Base-by-base conservation (phyloP, 768 basidiomycete genomes). In the Chalciporus pseudorubinellus region DNA sequence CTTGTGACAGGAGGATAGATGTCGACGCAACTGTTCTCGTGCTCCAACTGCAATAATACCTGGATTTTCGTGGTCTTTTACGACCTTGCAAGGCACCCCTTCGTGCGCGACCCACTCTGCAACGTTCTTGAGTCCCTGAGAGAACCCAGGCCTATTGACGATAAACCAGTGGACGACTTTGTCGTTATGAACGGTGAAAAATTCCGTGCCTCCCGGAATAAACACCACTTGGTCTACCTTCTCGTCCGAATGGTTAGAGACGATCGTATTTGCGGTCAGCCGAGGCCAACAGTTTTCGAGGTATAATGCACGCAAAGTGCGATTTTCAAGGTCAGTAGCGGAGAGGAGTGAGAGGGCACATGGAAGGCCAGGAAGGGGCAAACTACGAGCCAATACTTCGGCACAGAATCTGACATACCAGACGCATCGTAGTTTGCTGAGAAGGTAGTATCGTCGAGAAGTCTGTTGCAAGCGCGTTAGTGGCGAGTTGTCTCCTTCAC, bases 201-300 rank as follows among this genome's bases (percentile, higher is more conserved):
- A 8, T 40, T 66, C 67, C 2, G 52, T 51, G 36, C 67, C 65
- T 2, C 65, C 65, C 1, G 47, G 55, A 16, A 66, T 46, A 24
- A 66, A 59, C 36, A 66, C 34, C 24, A 66, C 67, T 34, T 66
- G 65, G 44, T 66, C 65, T 12, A 66, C 62, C 2, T 44, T 53
- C 1, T 39, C 39, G 16, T 42, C 38, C 0, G 20, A 12, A n/a
- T 33, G 10, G 39, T 16, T 54, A 22, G 56, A 57, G 11, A 52
- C 47, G 11, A 67, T 42, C 28, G 50, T 44, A 2, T 39, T 44
- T 0, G 67, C 46, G 24, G 54, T 51, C 31, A 64, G 24, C 0
- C 55, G 54, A 11, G 65, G 56, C 65, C 65, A 66, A 14, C 41
- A 31, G 3, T 22, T 47, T n/a, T 64, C 47, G 10, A 66, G 67